Evolutionary conservation across 2,329 filamentous ascomycete species (phyloP).

Genomic region (Rhinocladiella mackenziei): DNA sequence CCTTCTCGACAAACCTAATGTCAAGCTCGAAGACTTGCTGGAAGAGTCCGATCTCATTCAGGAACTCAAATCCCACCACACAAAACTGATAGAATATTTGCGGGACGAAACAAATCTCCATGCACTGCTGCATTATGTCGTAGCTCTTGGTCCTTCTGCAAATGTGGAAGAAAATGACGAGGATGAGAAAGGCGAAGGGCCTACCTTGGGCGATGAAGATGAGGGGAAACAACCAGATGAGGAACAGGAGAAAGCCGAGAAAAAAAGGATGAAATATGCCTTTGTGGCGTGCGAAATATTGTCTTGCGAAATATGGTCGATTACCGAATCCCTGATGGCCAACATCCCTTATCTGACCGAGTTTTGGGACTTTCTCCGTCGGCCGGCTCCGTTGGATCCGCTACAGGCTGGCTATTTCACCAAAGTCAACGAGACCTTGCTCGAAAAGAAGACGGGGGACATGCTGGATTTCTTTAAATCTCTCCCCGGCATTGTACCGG

Average conservation of each 20-base stretch:
- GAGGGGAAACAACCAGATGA: conserved; percentile 32
- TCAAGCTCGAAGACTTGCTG: conserved; percentile 90
- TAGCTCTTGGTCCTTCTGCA: conserved; percentile 61
- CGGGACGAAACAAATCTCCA: conserved; percentile 81
- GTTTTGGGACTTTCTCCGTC: conserved; percentile 88
- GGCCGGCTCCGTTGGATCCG: conserved; percentile 80
- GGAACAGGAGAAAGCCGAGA: conserved; percentile 71
- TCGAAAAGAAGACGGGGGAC: conserved; percentile 96
- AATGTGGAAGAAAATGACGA: conserved; percentile 51
- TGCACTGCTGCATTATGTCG: conserved; percentile 84
- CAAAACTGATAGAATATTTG: conserved; percentile 93
- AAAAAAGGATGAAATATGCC: conserved; percentile 87
- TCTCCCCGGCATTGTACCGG: conserved; percentile 72
- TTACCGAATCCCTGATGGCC: conserved; percentile 86
- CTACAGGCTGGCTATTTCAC: conserved; percentile 97
- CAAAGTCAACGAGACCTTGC: conserved; percentile 95
- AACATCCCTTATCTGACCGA: conserved; percentile 71
- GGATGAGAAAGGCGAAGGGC: conserved; percentile 34
- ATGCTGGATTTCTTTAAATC: conserved; percentile 89
- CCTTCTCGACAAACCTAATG: conserved; percentile 91
- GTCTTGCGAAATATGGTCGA: conserved; percentile 94
- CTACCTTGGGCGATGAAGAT: conserved; percentile 24
- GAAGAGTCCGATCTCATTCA: conserved; percentile 96
- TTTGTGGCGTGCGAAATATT: conserved; percentile 91
- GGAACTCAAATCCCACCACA: conserved; percentile 97